Conservation (phyloP, 192 early-diverging fungal genomes). For the Coemansia sp. region DNA sequence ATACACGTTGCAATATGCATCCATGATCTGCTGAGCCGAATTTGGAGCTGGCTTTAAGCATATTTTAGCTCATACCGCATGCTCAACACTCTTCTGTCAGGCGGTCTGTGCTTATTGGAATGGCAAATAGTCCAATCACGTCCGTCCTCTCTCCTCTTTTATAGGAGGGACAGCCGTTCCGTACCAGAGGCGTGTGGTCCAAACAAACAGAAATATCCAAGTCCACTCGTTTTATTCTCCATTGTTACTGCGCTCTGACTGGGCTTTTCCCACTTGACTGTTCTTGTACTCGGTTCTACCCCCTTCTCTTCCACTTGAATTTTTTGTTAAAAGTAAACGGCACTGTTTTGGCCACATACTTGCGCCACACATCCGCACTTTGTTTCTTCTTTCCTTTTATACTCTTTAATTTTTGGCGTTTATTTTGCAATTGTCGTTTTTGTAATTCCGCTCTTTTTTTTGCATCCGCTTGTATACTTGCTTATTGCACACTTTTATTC, state of each 20-base stretch:
- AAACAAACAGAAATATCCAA: neutral
- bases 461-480: neutral
- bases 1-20: no score
- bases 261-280: slow-evolving; percentile 6
- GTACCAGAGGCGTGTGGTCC: neutral
- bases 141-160: neutral
- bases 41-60: no score
- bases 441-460: no score
- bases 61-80: neutral
- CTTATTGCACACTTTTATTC: neutral
- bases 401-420: slow-evolving; percentile 1
- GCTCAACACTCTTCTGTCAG: neutral
- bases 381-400: neutral
- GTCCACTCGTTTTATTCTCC: neutral
- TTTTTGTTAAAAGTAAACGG: neutral
- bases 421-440: no score
- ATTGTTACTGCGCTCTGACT: slow-evolving; percentile 1
- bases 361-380: neutral
- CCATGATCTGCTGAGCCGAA: no score
- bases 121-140: neutral
- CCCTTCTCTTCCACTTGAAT: neutral
- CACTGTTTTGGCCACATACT: neutral
- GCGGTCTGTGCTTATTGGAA: neutral
- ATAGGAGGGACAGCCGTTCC: neutral
- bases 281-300: slow-evolving; percentile 5